Base-by-base conservation (phyloP, 345 rosid genomes). In the Balakata baccata region DNA sequence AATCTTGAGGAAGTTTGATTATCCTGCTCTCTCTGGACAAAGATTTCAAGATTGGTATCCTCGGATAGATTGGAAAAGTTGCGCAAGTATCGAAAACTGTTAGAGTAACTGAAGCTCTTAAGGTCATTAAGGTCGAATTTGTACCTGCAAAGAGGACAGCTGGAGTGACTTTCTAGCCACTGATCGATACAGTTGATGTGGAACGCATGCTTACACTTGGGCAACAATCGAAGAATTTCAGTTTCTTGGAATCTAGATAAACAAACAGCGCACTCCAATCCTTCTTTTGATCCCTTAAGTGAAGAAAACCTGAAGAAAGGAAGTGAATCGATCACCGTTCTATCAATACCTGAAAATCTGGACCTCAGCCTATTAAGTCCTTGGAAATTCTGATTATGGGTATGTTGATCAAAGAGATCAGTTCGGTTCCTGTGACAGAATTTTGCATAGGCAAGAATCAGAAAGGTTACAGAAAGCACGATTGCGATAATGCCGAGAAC, bases 141-240 rank as follows among this genome's bases (percentile, higher is more conserved):
- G 75, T 75, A 66, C 41, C 89, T 77, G 70, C 89, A 86, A 41
- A 86, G 86, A 43, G 89, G 89, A 41, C 87, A 86, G 64, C 84
- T 82, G 6, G 84, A 79, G 76, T 81, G 89, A 45, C 78, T 46
- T 53, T 77, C 74, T 13, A 86, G 84, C 87, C 89, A 84, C 79
- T 79, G 70, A 29, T 86, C 87, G 11, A 86, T 86, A 76, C 87
- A 86, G 43, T 18, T 74, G 61, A 50, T 46, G 76, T 84, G 87
- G 72, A 86, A 84, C 11, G 87, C 86, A 66, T 84, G 89, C 78
- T 74, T 82, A 78, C 87, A 84, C 50, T 77, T 62, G 1, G 87
- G 86, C 81, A 84, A 68, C 22, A 84, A 73, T 16, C 89, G 60
- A 0, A 86, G 86, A n/a, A 76, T 66, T 59, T 86, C 89, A 11